A percentile compares a stretch with the other conserved stretches of the same genome.
Conservation (phyloP, 495 filamentous ascomycete species). For the Thermochaetoides thermophila region DNA sequence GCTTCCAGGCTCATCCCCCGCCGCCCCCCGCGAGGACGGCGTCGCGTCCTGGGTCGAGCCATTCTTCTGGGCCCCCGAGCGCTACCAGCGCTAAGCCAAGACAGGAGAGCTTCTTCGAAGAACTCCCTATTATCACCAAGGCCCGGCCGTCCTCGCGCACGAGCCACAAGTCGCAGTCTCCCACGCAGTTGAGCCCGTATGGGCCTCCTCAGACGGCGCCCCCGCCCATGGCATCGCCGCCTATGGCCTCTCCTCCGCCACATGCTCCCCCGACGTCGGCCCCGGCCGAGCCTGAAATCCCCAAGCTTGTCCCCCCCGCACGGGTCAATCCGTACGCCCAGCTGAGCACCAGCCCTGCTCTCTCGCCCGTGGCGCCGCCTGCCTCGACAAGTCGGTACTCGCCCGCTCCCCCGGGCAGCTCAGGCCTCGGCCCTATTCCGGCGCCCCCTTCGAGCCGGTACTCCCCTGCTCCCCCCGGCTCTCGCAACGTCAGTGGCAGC, state of each 20-base stretch:
- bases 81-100: slow-evolving; percentile 12
- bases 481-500: slow-evolving; percentile 21
- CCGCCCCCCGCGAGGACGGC: slow-evolving; percentile 22
- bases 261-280: slow-evolving; percentile 11
- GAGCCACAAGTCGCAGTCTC: slow-evolving; percentile 20
- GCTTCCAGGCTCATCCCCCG: slow-evolving; percentile 32
- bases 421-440: slow-evolving; percentile 19
- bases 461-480: slow-evolving; percentile 35
- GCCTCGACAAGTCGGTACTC: slow-evolving; percentile 41
- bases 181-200: slow-evolving; percentile 23
- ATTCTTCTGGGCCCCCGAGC: slow-evolving; percentile 21
- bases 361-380: slow-evolving; percentile 25
- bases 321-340: slow-evolving; percentile 48
- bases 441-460: slow-evolving; percentile 32
- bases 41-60: slow-evolving; percentile 18
- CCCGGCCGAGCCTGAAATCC: slow-evolving; percentile 17
- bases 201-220: slow-evolving; percentile 15
- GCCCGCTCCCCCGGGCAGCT: slow-evolving; percentile 37
- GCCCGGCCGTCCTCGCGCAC: slow-evolving; percentile 36
- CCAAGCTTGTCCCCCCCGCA: slow-evolving; percentile 38
- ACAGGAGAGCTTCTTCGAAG: slow-evolving; percentile 67
- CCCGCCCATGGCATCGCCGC: slow-evolving; percentile 14
- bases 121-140: slow-evolving; percentile 54
- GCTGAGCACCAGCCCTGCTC: slow-evolving; percentile 25
- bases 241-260: slow-evolving; percentile 11